A percentile compares a stretch with the other conserved stretches of the same genome.
Evolutionary conservation across 352 stramenopile species (phyloP).

Genomic region (Plasmopara viticola): DNA sequence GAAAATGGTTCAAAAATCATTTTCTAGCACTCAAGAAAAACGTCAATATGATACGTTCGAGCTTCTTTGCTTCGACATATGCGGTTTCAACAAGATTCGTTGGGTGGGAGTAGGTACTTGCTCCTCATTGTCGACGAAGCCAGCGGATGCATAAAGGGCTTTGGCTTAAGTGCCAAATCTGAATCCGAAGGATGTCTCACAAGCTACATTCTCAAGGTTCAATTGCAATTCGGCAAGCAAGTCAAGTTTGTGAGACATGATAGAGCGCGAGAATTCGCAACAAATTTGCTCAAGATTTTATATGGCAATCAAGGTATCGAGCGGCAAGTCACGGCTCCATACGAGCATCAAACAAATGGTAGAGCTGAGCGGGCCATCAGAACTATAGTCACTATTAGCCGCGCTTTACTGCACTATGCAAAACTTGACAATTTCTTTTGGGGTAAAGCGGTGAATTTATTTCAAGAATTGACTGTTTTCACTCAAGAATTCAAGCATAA

Average conservation of each 20-base stretch:
- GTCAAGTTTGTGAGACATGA: slow-evolving; percentile 1
- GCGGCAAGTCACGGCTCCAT: slow-evolving; percentile 8
- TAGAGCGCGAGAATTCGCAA: background rate
- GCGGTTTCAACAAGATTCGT: too few relatives aligned
- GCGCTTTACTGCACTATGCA: too few relatives aligned
- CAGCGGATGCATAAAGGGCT: background rate
- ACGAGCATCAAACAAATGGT: slow-evolving; percentile 11
- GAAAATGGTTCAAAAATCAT: too few relatives aligned
- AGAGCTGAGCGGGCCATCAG: slow-evolving; percentile 10
- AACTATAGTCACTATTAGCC: slow-evolving; percentile 10
- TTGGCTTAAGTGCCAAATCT: background rate
- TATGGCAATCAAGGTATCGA: slow-evolving; percentile 13
- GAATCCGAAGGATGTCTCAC: background rate
- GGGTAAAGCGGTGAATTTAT: too few relatives aligned
- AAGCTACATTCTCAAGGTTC: background rate
- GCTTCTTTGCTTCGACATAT: too few relatives aligned
- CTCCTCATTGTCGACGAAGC: background rate
- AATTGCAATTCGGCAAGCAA: background rate
- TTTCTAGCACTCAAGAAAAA: too few relatives aligned
- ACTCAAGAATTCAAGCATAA: too few relatives aligned
- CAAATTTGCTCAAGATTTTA: background rate
- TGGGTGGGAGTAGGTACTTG: background rate
- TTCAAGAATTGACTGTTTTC: too few relatives aligned
- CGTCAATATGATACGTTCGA: too few relatives aligned
- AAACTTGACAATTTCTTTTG: too few relatives aligned